Percentiles rank a stretch among this genome's conserved stretches.
Evolutionary conservation across 495 filamentous ascomycete species (phyloP).

Genomic region (Bombardia bombarda): DNA sequence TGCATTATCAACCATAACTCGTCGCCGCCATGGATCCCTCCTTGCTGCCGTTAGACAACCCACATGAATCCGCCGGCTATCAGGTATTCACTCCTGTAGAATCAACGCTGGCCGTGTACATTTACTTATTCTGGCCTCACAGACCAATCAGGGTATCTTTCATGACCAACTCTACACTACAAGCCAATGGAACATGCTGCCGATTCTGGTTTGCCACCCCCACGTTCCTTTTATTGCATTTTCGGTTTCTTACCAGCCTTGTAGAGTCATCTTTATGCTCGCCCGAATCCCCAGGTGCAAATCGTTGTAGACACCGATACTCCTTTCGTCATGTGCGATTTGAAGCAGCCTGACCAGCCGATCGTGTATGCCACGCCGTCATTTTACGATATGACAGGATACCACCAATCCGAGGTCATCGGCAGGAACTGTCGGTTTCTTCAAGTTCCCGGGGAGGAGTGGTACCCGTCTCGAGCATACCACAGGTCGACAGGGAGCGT

Average conservation of each 20-base stretch:
- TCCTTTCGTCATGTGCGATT: slow-evolving; percentile 42
- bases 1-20: neutral
- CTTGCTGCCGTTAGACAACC: too few species aligned
- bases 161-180: slow-evolving; percentile 18
- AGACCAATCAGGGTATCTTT: slow-evolving; percentile 5
- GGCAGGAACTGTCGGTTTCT: slow-evolving; percentile 47
- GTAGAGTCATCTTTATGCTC: slow-evolving; percentile 30
- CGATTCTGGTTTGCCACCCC: slow-evolving; percentile 38
- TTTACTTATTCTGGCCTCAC: too few species aligned
- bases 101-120: too few species aligned
- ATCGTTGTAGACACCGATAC: slow-evolving; percentile 41
- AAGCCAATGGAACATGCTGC: slow-evolving; percentile 39
- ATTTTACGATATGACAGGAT: slow-evolving; percentile 39
- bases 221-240: too few species aligned
- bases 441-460: slow-evolving; percentile 35
- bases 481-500: slow-evolving; percentile 27
- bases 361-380: slow-evolving; percentile 41
- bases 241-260: neutral
- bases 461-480: slow-evolving; percentile 17
- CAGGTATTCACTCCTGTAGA: too few species aligned
- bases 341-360: slow-evolving; percentile 33
- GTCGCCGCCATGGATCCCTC: neutral
- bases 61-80: too few species aligned
- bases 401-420: slow-evolving; percentile 30
- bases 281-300: slow-evolving; percentile 36